Evolutionary conservation across 805 yeast genomes (phyloP), one percentile per base, ranked within the genome.

Genomic region (Monosporozyma unispora): DNA sequence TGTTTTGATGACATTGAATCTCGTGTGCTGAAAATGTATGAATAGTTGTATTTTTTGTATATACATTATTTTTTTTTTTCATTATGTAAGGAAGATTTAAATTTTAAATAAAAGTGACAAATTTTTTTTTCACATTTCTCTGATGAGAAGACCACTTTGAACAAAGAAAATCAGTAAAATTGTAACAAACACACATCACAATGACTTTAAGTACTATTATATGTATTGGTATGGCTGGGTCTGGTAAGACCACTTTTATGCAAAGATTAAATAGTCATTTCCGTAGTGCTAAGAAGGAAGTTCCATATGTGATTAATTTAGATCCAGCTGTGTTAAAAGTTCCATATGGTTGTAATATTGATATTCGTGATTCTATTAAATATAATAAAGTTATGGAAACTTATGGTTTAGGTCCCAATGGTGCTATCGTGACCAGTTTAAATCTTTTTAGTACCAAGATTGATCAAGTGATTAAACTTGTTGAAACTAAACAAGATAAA

Each of bases 211-310:
- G 63, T 25, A 72, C 75, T 37, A 66, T 76, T 45, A 60, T 77
- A n/a, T 76, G 80, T 57, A 76, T 79, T 50, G 83, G 83, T 50
- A 79, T 79, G 83, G 83, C 87, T 63, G 81, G 80, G 33, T 83
- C 95, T 47, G 99, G 99, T 60, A 93, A 93, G 68, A 91, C 99
- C 70, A 93, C 99, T 9, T 93, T 93, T 65, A 83, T 93, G 88
- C 99, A 93, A 67, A 73, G 99, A 54, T 72, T 93, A 52, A 91
- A 91, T 69, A 79, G 96, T 0, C 95, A 93, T 66, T 71, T 93
- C 31, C 96, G 90, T 62, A 52, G 87, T 31, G 72, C 78, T 51
- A 75, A 82, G 53, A 76, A 82, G 53, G 75, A 84, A 52, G 68
- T 69, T 19, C 98, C 99, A 10, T 93, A 93, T 68, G 95, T 91